A percentile compares a stretch with the other conserved stretches of the same genome.
Evolutionary conservation across 1,284 basidiomycete species (phyloP).

Genomic region (Ustilago sp.): DNA sequence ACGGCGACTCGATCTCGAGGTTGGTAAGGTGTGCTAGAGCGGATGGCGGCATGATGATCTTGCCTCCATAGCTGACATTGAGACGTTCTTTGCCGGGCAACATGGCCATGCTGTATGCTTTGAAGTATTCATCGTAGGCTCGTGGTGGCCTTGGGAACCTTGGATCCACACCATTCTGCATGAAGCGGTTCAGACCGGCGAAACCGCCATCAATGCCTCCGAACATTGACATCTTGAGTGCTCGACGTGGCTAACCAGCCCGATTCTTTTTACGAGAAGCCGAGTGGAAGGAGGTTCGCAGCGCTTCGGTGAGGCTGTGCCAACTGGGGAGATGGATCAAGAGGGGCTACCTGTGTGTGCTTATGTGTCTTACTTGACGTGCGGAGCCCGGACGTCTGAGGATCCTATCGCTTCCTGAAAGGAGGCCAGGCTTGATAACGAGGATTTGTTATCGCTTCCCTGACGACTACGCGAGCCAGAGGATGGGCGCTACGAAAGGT

Average conservation of each 20-base stretch:
- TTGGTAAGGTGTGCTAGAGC: constrained; percentile 88
- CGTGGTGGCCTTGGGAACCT: constrained; percentile 59
- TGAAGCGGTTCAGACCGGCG: constrained; percentile 43
- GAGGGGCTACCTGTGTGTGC: too few relatives aligned
- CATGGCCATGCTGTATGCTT: constrained; percentile 86
- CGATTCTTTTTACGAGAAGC: not conserved
- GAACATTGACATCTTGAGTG: constrained; percentile 36
- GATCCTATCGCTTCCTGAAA: too few relatives aligned
- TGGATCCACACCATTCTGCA: constrained; percentile 55
- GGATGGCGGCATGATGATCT: constrained; percentile 98
- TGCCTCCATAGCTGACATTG: constrained; percentile 93
- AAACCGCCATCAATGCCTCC: constrained; percentile 42
- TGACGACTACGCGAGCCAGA: not conserved
- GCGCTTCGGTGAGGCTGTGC: not conserved
- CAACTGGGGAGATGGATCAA: not conserved
- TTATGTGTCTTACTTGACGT: too few relatives aligned
- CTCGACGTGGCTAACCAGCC: not conserved
- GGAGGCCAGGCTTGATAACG: too few relatives aligned
- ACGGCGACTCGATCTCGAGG: constrained; percentile 90
- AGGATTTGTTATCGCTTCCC: not conserved
- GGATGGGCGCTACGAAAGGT: not conserved
- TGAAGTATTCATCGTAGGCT: constrained; percentile 68
- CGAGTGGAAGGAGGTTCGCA: not conserved
- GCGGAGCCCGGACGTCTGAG: too few relatives aligned
- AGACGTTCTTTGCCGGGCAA: constrained; percentile 82